Evolutionary conservation across 2,329 filamentous ascomycete genomes (phyloP).

Genomic region (Colletotrichum tropicicola): DNA sequence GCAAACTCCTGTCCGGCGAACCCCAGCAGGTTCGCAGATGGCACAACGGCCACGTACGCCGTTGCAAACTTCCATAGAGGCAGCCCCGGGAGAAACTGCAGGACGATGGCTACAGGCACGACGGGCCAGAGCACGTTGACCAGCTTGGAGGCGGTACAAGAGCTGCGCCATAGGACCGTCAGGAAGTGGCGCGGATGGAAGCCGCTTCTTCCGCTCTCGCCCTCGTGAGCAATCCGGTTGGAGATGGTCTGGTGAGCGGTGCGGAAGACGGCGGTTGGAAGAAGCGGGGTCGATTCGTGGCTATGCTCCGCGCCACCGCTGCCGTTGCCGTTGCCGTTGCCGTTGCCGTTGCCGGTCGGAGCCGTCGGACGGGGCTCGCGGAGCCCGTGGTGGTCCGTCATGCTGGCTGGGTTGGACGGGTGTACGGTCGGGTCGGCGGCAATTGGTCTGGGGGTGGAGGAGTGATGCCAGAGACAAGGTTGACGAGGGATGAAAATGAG

Average conservation of each 20-base stretch:
- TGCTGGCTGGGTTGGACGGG: background rate
- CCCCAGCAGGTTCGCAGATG: slow-evolving; percentile 57
- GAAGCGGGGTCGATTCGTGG: slow-evolving; percentile 39
- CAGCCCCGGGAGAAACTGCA: slow-evolving; percentile 45
- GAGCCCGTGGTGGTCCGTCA: background rate
- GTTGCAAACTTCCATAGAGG: slow-evolving; percentile 55
- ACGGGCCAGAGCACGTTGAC: slow-evolving; percentile 60
- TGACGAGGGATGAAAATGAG: background rate
- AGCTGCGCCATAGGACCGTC: slow-evolving; percentile 51
- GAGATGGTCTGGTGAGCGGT: slow-evolving; percentile 25
- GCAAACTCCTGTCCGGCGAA: slow-evolving; percentile 68
- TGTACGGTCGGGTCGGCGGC: no score
- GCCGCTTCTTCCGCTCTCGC: slow-evolving; percentile 54
- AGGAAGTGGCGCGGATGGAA: slow-evolving; percentile 53
- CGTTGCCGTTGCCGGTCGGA: slow-evolving; percentile 9
- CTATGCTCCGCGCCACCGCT: slow-evolving; percentile 13
- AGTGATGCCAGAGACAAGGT: background rate
- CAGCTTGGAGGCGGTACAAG: slow-evolving; percentile 52
- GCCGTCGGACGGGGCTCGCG: background rate
- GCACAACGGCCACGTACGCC: slow-evolving; percentile 59
- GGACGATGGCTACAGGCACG: slow-evolving; percentile 53
- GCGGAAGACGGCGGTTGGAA: slow-evolving; percentile 33
- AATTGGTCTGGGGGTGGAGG: no score
- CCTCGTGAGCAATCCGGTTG: slow-evolving; percentile 41
- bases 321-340: no score